These are phyloP conservation scores for Quercus phellos DNA, from an alignment of 331 rosid genomes.

Conservation along the genomic window DNA sequence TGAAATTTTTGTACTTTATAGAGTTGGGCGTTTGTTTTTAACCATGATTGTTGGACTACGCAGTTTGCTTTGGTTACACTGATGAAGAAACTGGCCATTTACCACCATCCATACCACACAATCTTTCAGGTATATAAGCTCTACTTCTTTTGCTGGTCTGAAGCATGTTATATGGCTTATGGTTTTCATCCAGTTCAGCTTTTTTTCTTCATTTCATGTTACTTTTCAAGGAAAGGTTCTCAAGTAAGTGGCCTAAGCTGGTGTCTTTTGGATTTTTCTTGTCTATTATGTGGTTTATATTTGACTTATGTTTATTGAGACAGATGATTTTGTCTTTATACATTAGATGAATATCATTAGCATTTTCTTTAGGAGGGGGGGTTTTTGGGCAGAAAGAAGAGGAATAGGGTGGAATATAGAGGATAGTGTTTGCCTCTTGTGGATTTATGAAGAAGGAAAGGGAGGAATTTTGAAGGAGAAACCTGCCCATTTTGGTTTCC, in stretches of 20 bases:
- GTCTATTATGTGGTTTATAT: slow-evolving; percentile 2
- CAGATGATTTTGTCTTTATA: neutral
- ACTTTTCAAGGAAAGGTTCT: slow-evolving; percentile 67
- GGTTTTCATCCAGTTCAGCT: slow-evolving; percentile 41
- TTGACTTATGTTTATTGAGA: neutral
- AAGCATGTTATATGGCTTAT: slow-evolving; percentile 13
- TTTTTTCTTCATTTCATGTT: slow-evolving; percentile 72
- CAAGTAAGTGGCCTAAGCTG: slow-evolving; percentile 52
- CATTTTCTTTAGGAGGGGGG: neutral
- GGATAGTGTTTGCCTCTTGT: neutral
- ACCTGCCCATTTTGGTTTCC: neutral
- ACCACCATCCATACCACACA: slow-evolving; percentile 92
- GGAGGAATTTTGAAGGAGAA: neutral
- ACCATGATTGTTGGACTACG: slow-evolving; percentile 21
- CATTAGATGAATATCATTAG: neutral
- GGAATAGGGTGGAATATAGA: neutral
- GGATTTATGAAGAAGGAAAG: neutral
- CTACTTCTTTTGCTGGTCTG: neutral
- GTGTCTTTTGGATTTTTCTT: neutral
- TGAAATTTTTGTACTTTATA: neutral
- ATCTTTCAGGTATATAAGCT: slow-evolving; percentile 64
- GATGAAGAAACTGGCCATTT: slow-evolving; percentile 86
- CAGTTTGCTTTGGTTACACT: slow-evolving; percentile 88
- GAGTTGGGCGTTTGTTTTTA: slow-evolving; percentile 15
- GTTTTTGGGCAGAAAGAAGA: neutral